These are phyloP conservation scores for Calocybe cyanea DNA, from an alignment of 768 basidiomycete genomes.

Conservation along the genomic window DNA sequence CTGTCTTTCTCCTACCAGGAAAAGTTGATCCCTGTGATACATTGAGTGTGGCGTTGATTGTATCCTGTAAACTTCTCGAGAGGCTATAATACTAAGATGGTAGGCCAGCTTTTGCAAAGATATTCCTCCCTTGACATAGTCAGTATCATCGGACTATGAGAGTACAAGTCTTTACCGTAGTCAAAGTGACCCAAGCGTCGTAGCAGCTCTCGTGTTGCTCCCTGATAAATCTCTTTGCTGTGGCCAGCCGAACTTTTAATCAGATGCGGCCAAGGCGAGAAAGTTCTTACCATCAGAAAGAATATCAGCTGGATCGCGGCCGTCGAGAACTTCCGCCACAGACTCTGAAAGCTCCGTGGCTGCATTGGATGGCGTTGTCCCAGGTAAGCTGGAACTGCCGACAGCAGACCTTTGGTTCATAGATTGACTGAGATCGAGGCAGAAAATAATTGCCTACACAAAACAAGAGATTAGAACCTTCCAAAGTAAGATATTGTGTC, in stretches of 20 bases:
- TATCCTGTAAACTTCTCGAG: not conserved
- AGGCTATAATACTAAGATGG: slow-evolving; percentile 5
- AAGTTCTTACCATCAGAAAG: not conserved
- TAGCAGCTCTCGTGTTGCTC: slow-evolving; percentile 4
- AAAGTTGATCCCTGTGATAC: not conserved
- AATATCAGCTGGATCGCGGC: not conserved
- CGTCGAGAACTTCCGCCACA: slow-evolving; percentile 2
- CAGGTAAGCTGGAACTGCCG: slow-evolving; percentile 3
- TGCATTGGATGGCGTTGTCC: not conserved
- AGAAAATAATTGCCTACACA: slow-evolving; percentile 23
- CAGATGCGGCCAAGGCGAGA: not conserved
- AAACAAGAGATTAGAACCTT: not conserved
- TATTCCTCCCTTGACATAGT: not conserved
- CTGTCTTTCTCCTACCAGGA: not conserved
- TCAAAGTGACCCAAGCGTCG: not conserved
- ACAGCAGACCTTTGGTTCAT: slow-evolving; percentile 22
- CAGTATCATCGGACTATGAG: not conserved
- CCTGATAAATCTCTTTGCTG: not conserved
- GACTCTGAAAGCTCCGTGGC: not conserved
- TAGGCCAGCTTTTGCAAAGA: not conserved
- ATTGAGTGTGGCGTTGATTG: not conserved
- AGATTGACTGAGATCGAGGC: slow-evolving; percentile 24
- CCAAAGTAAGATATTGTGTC: not conserved
- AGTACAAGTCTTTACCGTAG: not conserved
- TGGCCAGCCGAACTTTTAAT: not conserved